These are phyloP conservation scores for Glaciozyma antarctica DNA, from an alignment of 768 basidiomycete genomes.

Conservation along the genomic window DNA sequence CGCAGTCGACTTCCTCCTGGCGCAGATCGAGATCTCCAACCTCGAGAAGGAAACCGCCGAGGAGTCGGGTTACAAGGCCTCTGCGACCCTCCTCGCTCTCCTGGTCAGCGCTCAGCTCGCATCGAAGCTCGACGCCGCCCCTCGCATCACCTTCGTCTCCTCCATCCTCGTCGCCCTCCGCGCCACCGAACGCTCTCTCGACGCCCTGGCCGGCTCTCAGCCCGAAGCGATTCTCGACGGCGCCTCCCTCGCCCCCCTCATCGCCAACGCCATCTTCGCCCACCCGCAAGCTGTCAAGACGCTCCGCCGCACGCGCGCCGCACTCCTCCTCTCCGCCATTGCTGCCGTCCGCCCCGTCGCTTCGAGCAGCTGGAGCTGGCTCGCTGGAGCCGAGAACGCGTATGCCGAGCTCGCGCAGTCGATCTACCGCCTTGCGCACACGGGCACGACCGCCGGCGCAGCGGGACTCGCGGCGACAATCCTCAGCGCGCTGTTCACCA, in stretches of 20 bases:
- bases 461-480: slow-evolving; percentile 39
- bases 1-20: slow-evolving; percentile 46
- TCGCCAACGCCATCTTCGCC: slow-evolving; percentile 26
- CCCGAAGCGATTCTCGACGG: slow-evolving; percentile 8
- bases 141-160: slow-evolving; percentile 50
- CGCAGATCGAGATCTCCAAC: slow-evolving; percentile 46
- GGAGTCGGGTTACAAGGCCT: slow-evolving; percentile 42
- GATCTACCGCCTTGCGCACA: slow-evolving; percentile 60
- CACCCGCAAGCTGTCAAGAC: slow-evolving; percentile 31
- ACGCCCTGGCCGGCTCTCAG: slow-evolving; percentile 1
- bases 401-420: slow-evolving; percentile 56
- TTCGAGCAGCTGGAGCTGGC: slow-evolving; percentile 16
- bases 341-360: slow-evolving; percentile 27
- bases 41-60: background rate
- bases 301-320: slow-evolving; percentile 24
- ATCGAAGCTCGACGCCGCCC: slow-evolving; percentile 44
- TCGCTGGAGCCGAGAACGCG: slow-evolving; percentile 35
- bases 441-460: slow-evolving; percentile 24
- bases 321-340: slow-evolving; percentile 31
- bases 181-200: background rate
- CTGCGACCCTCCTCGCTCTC: slow-evolving; percentile 53
- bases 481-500: slow-evolving; percentile 54
- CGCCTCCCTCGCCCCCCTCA: background rate
- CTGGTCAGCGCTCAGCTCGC: slow-evolving; percentile 59
- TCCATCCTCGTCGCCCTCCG: slow-evolving; percentile 42